Conservation (phyloP, 345 rosid species). For the Euphorbia pulcherrima region DNA sequence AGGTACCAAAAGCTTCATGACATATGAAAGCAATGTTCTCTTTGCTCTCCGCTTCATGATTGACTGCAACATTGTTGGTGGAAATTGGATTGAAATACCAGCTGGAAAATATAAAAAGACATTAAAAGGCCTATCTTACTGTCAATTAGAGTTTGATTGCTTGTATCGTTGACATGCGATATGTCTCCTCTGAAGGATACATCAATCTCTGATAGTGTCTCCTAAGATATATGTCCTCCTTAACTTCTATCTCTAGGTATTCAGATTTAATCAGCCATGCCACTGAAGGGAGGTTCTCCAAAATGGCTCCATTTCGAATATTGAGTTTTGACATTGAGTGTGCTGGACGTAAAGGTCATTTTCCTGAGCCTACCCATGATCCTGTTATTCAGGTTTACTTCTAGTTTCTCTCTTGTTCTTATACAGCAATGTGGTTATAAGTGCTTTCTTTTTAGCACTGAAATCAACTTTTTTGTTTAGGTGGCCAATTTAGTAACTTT, state of each 20-base stretch:
- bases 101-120: conserved; percentile 71
- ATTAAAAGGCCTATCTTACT: conserved; percentile 55
- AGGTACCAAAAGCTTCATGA: conserved; percentile 84
- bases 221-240: conserved; percentile 28
- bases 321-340: conserved; percentile 98
- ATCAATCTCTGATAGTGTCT: conserved; percentile 2
- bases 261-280: conserved; percentile 78
- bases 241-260: conserved; percentile 45
- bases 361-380: conserved; percentile 96
- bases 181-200: conserved; percentile 11
- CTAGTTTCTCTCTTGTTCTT: conserved; percentile 5
- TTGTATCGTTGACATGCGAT: conserved; percentile 56
- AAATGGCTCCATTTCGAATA: conserved; percentile 98
- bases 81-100: conserved; percentile 95
- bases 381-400: conserved; percentile 86
- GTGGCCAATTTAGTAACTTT: conserved; percentile 89
- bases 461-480: conserved; percentile 34
- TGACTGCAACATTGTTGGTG: conserved; percentile 80
- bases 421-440: conserved; percentile 2
- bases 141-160: conserved; percentile 92
- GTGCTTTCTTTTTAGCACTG: conserved; percentile 5
- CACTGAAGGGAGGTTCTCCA: conserved; percentile 86
- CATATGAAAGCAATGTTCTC: conserved; percentile 89
- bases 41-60: conserved; percentile 96
- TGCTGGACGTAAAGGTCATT: conserved; percentile 98